Evolutionary conservation across 768 basidiomycete species (phyloP), one percentile per base, ranked within the genome.

Genomic region (Naematelia encephala): DNA sequence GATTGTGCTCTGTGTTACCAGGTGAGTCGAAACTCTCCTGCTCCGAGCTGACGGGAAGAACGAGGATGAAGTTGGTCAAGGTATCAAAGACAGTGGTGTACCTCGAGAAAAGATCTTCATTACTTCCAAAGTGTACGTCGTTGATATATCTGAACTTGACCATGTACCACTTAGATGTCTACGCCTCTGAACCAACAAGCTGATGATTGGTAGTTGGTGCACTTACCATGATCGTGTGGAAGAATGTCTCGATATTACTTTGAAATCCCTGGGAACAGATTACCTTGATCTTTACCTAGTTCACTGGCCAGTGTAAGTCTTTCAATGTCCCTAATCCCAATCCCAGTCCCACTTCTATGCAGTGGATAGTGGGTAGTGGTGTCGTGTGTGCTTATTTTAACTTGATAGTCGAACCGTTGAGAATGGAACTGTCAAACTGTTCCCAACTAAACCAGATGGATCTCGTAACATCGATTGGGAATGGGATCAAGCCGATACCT

Each of bases 11-110:
- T 84, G 86, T 72, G 87, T 86, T 73, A 88, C 85, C 55, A 87
- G 48, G 59, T 63, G 28, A 46, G 69, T 64, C n/a, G n/a, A n/a
- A n/a, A n/a, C 34, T 11, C n/a, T n/a, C n/a, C n/a, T n/a, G n/a
- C n/a, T 79, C 85, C 8, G 34, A 8, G 34, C 34, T 39, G 34
- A 39, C 34, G 34, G 34, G 34, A 19, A 78, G 52, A 91, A 91
- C 72, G 88, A 92, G 77, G 79, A 80, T 30, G 88, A 89, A 76
- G 91, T 93, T 45, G 91, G 90, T 13, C 69, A 84, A 54, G 91
- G 90, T 27, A 86, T 92, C 78, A 85, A 83, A 66, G 83, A 81
- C 12, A 87, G 86, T 22, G 90, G 88, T 11, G 84, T 91, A 14
- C 81, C 84, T 4, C 84, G 91, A 57, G 79, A 80, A 30, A 80